Evolutionary conservation across 2,329 filamentous ascomycete genomes (phyloP), one percentile per base, ranked within the genome.

Genomic region (Pseudopithomyces maydicus): DNA sequence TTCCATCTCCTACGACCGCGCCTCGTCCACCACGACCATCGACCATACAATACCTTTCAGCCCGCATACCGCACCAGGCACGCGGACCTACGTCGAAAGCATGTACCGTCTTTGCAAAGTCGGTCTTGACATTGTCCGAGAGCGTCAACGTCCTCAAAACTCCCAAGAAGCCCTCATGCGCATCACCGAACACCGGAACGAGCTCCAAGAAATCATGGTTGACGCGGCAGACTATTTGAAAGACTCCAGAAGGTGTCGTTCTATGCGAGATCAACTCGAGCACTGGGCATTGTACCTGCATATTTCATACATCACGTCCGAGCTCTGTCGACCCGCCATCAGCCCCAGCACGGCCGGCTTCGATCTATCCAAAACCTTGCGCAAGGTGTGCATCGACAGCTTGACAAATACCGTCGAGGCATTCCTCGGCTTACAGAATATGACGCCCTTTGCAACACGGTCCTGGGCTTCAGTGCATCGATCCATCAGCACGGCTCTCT

Each of bases 1-100:
- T 22, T 87, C 85, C 8, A 81, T 88, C 32, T 87, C 85, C 2
- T 88, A 87, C 64, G 85, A 88, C 64, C 76, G 85, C 36, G 84
- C 84, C 2, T 83, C 82, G 14, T 84, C 82, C n/a, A 83, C 83
- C 6, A 81, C 84, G 44, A 83, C 83, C 8, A 77, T 81, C 23
- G 79, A 84, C 67, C 73, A 77, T 61, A 75, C 78, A 15, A 70
- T 74, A 52, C 74, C 74, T 14, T 58, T 75, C 10, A 72, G 66
- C 45, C 70, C 68, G 22, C 77, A 78, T 41, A 81, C 80, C 11
- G 75, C 75, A 33, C 76, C 81, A 0, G 81, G 82, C 2, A 78
- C 82, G 26, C 72, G 81, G 22, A 79, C 80, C 0, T 88, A 87
- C 61, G 85, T 85, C 52, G 83, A 86, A 63, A 83, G 82, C 50